Evolutionary conservation across 257 asterid species (phyloP), one percentile per base, ranked within the genome.

Genomic region (Henckelia pumila): DNA sequence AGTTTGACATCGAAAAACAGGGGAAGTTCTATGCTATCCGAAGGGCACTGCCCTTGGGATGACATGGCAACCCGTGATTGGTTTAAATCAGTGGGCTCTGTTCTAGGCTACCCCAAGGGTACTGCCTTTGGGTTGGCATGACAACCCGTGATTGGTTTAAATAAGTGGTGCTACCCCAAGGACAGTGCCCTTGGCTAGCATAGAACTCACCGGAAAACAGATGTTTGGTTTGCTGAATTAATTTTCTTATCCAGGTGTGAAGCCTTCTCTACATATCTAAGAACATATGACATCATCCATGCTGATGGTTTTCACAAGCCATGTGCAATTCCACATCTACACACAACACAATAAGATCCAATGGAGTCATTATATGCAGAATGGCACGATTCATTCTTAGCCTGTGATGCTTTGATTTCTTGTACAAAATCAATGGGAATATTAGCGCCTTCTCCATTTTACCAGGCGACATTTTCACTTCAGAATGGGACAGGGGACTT

Each of bases 211-310:
- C n/a, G n/a, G n/a, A n/a, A n/a, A 40, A 11, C 50, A 40, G 50
- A 40, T 40, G n/a, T 40, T 40, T 40, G 50, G 30, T 28, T 2
- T 40, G 17, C 50, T 40, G 13, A 32, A 26, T 56, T 21, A 44
- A 52, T 53, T 40, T 52, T 62, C 11, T 64, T 70, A 57, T 68
- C 64, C 67, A 85, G 95, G 95, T 87, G 95, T 73, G 95, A 87
- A 76, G 95, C 82, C 9, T 87, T 87, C 55, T 87, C 95, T 22
- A 83, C 95, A 8, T 87, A 86, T 68, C 93, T 89, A 40, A 82
- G 93, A 81, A 84, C 95, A 0, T 87, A 87, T 3, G 95, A 87
- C 67, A 86, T 87, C 69, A 82, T 87, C 72, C 95, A 87, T 63
- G 95, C 86, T 58, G 57, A 74, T 72, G 83, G 86, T 56, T 8